A percentile compares a stretch with the other conserved stretches of the same genome.
These are phyloP conservation scores for Talaromyces sp. DNA, from an alignment of 2,329 filamentous ascomycete genomes.

Conservation along the genomic window DNA sequence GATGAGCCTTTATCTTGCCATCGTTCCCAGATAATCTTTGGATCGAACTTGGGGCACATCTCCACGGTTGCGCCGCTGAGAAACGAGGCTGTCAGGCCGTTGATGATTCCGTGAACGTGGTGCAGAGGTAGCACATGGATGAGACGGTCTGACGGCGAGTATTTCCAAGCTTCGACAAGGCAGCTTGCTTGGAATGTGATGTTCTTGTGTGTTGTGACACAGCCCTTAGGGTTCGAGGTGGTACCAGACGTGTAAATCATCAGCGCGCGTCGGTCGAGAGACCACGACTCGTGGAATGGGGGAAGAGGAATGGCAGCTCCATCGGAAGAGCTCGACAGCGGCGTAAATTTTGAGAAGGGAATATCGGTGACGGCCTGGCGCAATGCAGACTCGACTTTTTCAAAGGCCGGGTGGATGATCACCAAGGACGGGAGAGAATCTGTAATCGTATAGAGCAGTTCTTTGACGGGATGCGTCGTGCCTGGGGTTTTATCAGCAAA, in stretches of 20 bases:
- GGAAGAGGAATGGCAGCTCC: slow-evolving; percentile 20
- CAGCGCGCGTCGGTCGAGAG: slow-evolving; percentile 27
- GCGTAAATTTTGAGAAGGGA: slow-evolving; percentile 26
- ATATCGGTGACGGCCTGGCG: slow-evolving; percentile 22
- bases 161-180: slow-evolving; percentile 34
- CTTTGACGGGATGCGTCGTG: slow-evolving; percentile 36
- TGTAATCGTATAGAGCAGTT: slow-evolving; percentile 36
- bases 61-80: slow-evolving; percentile 43
- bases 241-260: slow-evolving; percentile 41
- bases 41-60: slow-evolving; percentile 41
- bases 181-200: slow-evolving; percentile 27
- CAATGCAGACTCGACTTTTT: slow-evolving; percentile 25
- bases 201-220: slow-evolving; percentile 38
- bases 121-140: slow-evolving; percentile 48
- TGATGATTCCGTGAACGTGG: slow-evolving; percentile 47
- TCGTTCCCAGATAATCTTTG: slow-evolving; percentile 41
- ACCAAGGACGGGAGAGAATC: slow-evolving; percentile 39
- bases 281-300: slow-evolving; percentile 23
- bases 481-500: slow-evolving; percentile 18
- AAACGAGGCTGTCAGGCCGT: slow-evolving; percentile 44
- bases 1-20: slow-evolving; percentile 37
- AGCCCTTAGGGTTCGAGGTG: slow-evolving; percentile 37
- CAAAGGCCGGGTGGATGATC: slow-evolving; percentile 35
- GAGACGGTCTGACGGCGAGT: slow-evolving; percentile 37
- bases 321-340: slow-evolving; percentile 15